Evolutionary conservation across 768 basidiomycete genomes (phyloP).

Genomic region (Boletus patriciae): DNA sequence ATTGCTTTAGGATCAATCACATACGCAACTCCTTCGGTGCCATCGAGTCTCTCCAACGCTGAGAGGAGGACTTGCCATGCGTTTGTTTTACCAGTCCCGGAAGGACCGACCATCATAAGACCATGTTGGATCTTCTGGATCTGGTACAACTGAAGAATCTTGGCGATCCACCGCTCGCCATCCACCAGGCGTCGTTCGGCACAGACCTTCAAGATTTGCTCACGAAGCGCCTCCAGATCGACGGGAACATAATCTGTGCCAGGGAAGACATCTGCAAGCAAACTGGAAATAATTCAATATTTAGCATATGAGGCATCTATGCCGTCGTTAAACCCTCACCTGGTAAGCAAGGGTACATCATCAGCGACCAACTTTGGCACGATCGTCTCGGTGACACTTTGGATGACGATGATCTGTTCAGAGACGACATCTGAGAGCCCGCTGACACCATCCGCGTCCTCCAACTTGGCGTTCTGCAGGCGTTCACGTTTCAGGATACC

Average conservation of each 20-base stretch:
- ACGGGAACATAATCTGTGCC: conserved; percentile 90
- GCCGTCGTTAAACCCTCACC: conserved; percentile 46
- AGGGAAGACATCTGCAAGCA: conserved; percentile 96
- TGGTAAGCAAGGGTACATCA: conserved; percentile 91
- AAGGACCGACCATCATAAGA: conserved; percentile 99
- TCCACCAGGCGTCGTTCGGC: conserved; percentile 79
- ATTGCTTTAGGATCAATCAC: conserved; percentile 99
- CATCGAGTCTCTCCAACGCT: conserved; percentile 89
- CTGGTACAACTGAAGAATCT: conserved; percentile 97
- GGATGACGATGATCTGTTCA: conserved; percentile 96
- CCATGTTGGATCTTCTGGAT: conserved; percentile 99
- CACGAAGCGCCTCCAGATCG: conserved; percentile 81
- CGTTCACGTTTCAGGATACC: conserved; percentile 97
- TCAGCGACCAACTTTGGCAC: conserved; percentile 97
- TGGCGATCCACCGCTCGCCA: conserved; percentile 89
- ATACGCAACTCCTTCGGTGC: conserved; percentile 88
- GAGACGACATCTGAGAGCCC: conserved; percentile 70
- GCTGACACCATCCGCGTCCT: conserved; percentile 43
- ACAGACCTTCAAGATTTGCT: conserved; percentile 86
- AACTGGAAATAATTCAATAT: conserved; percentile 41
- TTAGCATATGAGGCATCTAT: background rate
- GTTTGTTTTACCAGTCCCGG: conserved; percentile 94
- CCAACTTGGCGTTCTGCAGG: conserved; percentile 47
- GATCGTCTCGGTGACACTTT: conserved; percentile 97
- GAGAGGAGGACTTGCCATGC: conserved; percentile 94